A percentile compares a stretch with the other conserved stretches of the same genome.
Evolutionary conservation across 495 filamentous ascomycete species (phyloP).

Genomic region (Copromyces sp.): DNA sequence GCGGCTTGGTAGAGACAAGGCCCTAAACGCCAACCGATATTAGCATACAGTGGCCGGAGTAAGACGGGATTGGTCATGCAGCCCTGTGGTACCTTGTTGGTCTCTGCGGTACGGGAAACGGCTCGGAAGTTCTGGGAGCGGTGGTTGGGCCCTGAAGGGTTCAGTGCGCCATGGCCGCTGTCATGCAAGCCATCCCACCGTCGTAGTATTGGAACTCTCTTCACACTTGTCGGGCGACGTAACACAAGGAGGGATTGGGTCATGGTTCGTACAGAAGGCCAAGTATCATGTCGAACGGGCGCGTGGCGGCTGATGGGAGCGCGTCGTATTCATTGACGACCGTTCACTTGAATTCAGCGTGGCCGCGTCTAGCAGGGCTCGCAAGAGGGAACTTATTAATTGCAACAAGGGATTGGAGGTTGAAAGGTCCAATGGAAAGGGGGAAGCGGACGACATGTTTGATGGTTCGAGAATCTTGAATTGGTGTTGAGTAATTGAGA

Average conservation of each 20-base stretch:
- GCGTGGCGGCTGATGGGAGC: not conserved
- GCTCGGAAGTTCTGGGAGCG: not conserved
- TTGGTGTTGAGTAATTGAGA: not conserved
- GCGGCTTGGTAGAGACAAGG: not conserved
- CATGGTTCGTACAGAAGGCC: not conserved
- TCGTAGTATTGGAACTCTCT: not conserved
- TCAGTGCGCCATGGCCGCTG: not conserved
- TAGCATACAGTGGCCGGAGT: not conserved
- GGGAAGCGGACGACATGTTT: not conserved
- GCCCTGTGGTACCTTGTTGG: not conserved
- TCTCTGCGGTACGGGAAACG: not conserved
- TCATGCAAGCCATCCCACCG: not conserved
- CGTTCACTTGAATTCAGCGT: not conserved
- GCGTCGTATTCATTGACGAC: not conserved
- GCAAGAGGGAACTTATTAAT: not conserved
- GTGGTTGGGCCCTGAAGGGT: not conserved
- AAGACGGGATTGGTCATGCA: not conserved
- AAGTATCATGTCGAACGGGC: not conserved
- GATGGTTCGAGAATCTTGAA: not conserved
- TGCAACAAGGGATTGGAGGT: not conserved
- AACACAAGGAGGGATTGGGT: not conserved
- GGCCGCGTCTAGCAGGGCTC: not conserved
- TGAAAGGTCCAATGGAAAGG: not conserved
- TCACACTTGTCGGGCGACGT: not conserved
- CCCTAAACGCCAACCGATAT: not conserved